Evolutionary conservation across 2,329 filamentous ascomycete species (phyloP).

Genomic region (Aspergillus piperis): DNA sequence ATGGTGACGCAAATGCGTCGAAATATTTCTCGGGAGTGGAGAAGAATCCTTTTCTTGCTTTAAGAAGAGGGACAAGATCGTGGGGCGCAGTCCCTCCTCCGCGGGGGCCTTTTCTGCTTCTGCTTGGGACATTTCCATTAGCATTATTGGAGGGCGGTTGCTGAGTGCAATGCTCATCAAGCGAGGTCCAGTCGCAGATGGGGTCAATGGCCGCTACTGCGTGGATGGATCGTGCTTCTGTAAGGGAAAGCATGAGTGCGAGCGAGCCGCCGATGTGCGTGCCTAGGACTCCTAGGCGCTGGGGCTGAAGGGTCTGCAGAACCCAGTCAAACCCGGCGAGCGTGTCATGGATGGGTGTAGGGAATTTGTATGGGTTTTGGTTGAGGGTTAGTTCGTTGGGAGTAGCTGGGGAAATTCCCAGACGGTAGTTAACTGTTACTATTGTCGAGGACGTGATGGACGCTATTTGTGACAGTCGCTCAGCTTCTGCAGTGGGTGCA

Average conservation of each 20-base stretch:
- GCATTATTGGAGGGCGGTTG: neutral
- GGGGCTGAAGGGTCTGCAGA: slow-evolving; percentile 31
- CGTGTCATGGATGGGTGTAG: slow-evolving; percentile 43
- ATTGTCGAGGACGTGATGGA: slow-evolving; percentile 35
- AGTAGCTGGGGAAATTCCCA: slow-evolving; percentile 23
- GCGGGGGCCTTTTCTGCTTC: neutral
- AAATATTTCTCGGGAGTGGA: slow-evolving; percentile 42
- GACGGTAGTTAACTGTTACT: slow-evolving; percentile 46
- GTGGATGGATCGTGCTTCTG: slow-evolving; percentile 36
- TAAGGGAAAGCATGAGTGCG: slow-evolving; percentile 47
- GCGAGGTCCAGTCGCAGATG: slow-evolving; percentile 41
- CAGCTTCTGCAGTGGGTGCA: slow-evolving; percentile 3
- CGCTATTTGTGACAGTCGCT: slow-evolving; percentile 24
- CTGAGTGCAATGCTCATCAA: slow-evolving; percentile 43
- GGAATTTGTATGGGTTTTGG: slow-evolving; percentile 29
- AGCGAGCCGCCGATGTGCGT: slow-evolving; percentile 44
- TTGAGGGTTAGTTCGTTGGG: neutral
- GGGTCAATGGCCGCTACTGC: slow-evolving; percentile 39
- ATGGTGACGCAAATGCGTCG: slow-evolving; percentile 47
- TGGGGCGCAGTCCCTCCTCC: slow-evolving; percentile 21
- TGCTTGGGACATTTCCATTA: neutral
- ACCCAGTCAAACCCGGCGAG: slow-evolving; percentile 44
- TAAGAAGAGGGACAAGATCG: slow-evolving; percentile 39
- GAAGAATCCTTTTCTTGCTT: slow-evolving; percentile 41
- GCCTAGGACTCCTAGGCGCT: slow-evolving; percentile 35